Evolutionary conservation across 2,329 filamentous ascomycete genomes (phyloP), one percentile per base, ranked within the genome.

Genomic region (Trichoderma sp.): DNA sequence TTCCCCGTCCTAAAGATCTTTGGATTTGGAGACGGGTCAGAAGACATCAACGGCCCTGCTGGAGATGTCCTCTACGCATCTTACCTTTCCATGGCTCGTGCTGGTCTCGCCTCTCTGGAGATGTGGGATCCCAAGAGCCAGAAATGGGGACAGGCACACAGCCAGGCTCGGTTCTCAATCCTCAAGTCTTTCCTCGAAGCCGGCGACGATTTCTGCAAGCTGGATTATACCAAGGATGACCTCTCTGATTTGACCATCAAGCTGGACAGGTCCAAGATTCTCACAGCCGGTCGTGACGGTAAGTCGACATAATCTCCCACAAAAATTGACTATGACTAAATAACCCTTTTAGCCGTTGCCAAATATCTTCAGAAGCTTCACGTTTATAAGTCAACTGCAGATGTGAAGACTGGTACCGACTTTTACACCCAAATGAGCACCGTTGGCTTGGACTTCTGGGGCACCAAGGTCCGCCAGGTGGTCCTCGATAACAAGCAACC

Each of bases 121-220:
- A 94, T 96, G 86, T 98, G 94, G 94, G 94, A 98, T 78, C 94
- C 94, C 6, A 95, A 95, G 84, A 91, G 88, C 76, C 87, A 90
- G 75, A 97, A 97, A 84, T 97, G 95, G 95, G 95, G 95, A 9
- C 95, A 97, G 81, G 88, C 92, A 74, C 94, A 97, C 79, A 97
- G 94, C 82, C 94, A 97, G 82, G 95, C 94, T 26, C 92, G 95
- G 12, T 98, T 94, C 83, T 93, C 92, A 66, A 97, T 98, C 77
- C 84, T 98, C 53, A 90, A 88, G 79, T 95, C 90, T 76, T 95
- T 98, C 87, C 87, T 98, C 20, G 88, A 92, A 75, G 95, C 94
- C 1, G 93, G 92, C n/a, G 88, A 92, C 70, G 91, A 93, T 77
- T 98, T 98, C 81, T 95, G 94, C 84, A 90, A 91, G 79, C 87